Percentiles rank a stretch among this genome's conserved stretches.
Evolutionary conservation across 2,329 filamentous ascomycete genomes (phyloP).

Genomic region (Colletotrichum sp.): DNA sequence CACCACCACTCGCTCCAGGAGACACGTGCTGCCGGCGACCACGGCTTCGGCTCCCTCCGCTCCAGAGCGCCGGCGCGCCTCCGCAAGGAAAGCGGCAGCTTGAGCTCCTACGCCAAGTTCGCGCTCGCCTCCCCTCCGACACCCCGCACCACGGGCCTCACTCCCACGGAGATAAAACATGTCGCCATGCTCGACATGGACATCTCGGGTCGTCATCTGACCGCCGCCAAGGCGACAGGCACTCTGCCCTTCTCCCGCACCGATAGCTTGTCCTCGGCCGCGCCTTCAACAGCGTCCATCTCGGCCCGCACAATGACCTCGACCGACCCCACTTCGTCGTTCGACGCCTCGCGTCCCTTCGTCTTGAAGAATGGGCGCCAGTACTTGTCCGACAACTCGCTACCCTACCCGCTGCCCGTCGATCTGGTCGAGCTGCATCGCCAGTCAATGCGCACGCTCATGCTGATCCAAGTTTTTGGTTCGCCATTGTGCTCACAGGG

Average conservation of each 20-base stretch:
- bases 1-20: conserved; percentile 14
- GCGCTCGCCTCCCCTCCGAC: conserved; percentile 1
- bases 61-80: conserved; percentile 2
- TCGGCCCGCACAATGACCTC: conserved; percentile 53
- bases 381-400: conserved; percentile 76
- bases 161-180: conserved; percentile 37
- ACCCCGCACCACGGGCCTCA: background rate
- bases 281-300: conserved; percentile 43
- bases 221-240: conserved; percentile 35
- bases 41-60: background rate
- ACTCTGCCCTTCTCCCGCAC: conserved; percentile 41
- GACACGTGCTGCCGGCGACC: background rate
- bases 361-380: conserved; percentile 79
- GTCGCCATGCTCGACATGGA: conserved; percentile 38
- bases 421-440: conserved; percentile 88
- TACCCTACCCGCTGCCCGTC: conserved; percentile 85
- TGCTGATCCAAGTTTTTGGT: conserved; percentile 82
- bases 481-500: conserved; percentile 75
- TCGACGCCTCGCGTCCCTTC: conserved; percentile 58
- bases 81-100: conserved; percentile 17
- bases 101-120: conserved; percentile 5
- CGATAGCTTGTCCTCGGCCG: conserved; percentile 53
- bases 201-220: conserved; percentile 16
- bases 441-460: conserved; percentile 82
- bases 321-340: conserved; percentile 51